Conservation (phyloP, 23 red algal species). For the Gracilaria gracilis region DNA sequence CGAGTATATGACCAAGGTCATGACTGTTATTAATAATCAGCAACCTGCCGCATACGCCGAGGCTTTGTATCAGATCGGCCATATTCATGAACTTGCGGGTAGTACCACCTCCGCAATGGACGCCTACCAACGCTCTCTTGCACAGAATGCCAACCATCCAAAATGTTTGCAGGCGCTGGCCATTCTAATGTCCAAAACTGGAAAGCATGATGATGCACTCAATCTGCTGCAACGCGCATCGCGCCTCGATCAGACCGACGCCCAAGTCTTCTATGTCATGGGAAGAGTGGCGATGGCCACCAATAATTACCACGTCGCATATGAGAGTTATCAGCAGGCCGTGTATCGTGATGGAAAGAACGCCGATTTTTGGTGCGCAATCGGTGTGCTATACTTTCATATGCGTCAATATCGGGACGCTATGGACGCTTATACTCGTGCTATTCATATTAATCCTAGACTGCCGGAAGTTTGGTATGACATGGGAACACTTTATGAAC, state of each 20-base stretch:
- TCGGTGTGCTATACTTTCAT: conserved; percentile 83
- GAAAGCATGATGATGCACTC: conserved; percentile 51
- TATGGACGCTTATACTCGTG: conserved; percentile 85
- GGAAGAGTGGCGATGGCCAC: conserved; percentile 64
- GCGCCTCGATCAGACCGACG: conserved; percentile 56
- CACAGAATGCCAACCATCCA: conserved; percentile 62
- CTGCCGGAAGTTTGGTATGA: conserved; percentile 79
- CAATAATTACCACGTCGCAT: conserved; percentile 74
- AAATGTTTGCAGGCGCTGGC: conserved; percentile 80
- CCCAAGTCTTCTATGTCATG: conserved; percentile 42
- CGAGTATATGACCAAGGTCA: conserved; percentile 71
- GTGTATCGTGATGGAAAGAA: conserved; percentile 76
- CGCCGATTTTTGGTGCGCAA: conserved; percentile 78
- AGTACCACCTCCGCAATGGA: conserved; percentile 57
- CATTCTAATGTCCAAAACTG: conserved; percentile 49
- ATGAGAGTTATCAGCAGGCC: conserved; percentile 76
- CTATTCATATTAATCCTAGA: conserved; percentile 72
- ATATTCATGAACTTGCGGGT: conserved; percentile 60
- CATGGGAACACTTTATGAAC: conserved; percentile 78
- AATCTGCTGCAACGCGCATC: conserved; percentile 68
- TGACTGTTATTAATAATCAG: conserved; percentile 46
- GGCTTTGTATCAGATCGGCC: conserved; percentile 83
- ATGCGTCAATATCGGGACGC: conserved; percentile 84
- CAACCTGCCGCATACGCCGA: conserved; percentile 42
- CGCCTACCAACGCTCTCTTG: conserved; percentile 76